A percentile compares a stretch with the other conserved stretches of the same genome.
Conservation (phyloP, 805 yeast genomes). For the Candida ficus region DNA sequence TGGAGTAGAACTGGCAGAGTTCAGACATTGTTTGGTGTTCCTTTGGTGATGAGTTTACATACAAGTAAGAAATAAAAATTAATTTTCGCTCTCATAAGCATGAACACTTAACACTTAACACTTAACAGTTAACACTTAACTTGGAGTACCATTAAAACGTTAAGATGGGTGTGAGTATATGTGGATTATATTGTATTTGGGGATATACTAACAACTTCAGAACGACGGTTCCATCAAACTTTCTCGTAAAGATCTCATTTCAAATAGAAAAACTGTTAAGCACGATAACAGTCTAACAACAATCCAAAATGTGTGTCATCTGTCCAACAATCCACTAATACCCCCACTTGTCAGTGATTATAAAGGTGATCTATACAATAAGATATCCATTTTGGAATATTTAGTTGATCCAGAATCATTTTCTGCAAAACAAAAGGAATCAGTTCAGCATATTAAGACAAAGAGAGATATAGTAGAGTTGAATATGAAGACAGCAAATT, state of each 20-base stretch:
- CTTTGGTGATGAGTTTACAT: background rate
- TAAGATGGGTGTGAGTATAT: background rate
- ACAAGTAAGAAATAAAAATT: no score
- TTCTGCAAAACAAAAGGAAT: slow-evolving; percentile 16
- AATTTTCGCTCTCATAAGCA: no score
- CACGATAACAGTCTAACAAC: slow-evolving; percentile 19
- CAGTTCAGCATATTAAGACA: slow-evolving; percentile 31
- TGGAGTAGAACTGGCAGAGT: slow-evolving; percentile 57
- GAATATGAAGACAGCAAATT: slow-evolving; percentile 31
- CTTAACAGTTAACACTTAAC: no score
- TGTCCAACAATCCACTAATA: slow-evolving; percentile 38
- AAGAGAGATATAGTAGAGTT: slow-evolving; percentile 42
- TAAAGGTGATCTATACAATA: slow-evolving; percentile 59
- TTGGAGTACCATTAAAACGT: no score
- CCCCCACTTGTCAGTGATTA: slow-evolving; percentile 63
- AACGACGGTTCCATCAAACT: slow-evolving; percentile 3
- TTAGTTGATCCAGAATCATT: slow-evolving; percentile 36
- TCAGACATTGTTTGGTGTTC: slow-evolving; percentile 17
- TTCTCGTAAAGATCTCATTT: slow-evolving; percentile 42
- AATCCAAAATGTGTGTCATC: slow-evolving; percentile 38
- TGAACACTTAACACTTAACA: no score
- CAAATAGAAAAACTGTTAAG: slow-evolving; percentile 10
- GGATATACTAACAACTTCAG: background rate
- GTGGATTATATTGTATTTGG: slow-evolving; percentile 1
- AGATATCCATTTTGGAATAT: slow-evolving; percentile 55